Evolutionary conservation across 306 rosid genomes (phyloP), one percentile per base, ranked within the genome.

Genomic region (Vigna mungo): DNA sequence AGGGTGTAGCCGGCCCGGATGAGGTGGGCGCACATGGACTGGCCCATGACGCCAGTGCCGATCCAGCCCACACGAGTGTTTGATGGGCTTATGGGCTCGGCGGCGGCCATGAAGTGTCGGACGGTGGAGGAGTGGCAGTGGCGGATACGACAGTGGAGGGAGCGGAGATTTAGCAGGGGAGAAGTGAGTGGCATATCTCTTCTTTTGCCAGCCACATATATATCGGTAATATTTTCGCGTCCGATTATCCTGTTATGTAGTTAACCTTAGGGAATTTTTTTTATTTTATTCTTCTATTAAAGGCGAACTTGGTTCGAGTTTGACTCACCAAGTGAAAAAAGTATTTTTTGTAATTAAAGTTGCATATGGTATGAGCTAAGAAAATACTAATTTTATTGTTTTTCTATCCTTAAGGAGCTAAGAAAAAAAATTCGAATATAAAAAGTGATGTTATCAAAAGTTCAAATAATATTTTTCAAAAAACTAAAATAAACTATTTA

Each of bases 41-140:
- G 92, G 59, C 98, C 98, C 98, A 94, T 94, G 1, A 94, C 89
- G 46, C 98, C 98, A 32, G 98, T 94, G 36, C 98, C 98, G 84
- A 94, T 92, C 97, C 98, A 94, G 36, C 98, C 98, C 66, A 94
- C 83, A 7, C 97, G 96, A 18, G 94, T 90, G 67, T 44, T 89
- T 11, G 91, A 81, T 13, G 98, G 97, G 89, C 60, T 86, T 15
- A 82, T 13, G 71, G 80, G 75, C 46, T 82, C 92, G 36, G 83
- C 13, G 74, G 72, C 4, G 44, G 97, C 87, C 96, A 91, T 94
- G 66, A 82, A 36, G 86, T 69, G 86, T 63, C 76, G 82, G 80
- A 71, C 51, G 79, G 43, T 20, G 63, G 78, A 56, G 41, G 84
- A 16, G 82, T 25, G 70, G 27, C 67, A 7, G 68, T 34, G 61